These are phyloP conservation scores for Coemansia sp. DNA, from an alignment of 192 early-diverging fungal genomes.

Conservation along the genomic window DNA sequence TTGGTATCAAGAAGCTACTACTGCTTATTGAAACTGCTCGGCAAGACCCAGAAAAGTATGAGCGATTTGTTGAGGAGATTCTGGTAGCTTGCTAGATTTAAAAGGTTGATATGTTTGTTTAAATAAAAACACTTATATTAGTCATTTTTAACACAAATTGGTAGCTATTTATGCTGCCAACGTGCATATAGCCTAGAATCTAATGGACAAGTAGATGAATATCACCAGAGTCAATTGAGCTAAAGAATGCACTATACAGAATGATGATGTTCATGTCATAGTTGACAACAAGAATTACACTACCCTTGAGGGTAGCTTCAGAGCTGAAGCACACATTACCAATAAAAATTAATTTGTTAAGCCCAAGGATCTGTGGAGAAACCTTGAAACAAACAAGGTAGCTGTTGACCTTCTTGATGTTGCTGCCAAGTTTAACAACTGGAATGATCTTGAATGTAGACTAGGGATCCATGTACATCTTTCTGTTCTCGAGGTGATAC, in stretches of 20 bases:
- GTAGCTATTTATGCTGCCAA: too few relatives aligned
- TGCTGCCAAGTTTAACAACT: conserved; percentile 93
- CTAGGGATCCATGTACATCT: conserved; percentile 89
- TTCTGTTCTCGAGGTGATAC: conserved; percentile 90
- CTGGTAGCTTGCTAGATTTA: conserved; percentile 18
- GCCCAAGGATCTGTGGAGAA: conserved; percentile 92
- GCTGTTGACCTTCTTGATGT: conserved; percentile 95
- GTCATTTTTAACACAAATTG: too few relatives aligned
- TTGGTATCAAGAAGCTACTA: conserved; percentile 91
- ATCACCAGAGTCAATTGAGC: conserved; percentile 97
- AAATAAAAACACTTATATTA: too few relatives aligned
- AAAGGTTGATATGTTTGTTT: too few relatives aligned
- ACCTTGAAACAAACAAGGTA: conserved; percentile 88
- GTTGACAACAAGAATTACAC: conserved; percentile 99
- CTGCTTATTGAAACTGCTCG: conserved; percentile 89
- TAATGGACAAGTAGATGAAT: conserved; percentile 82
- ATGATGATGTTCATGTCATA: conserved; percentile 93
- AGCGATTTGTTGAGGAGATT: conserved; percentile 35
- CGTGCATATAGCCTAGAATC: background rate
- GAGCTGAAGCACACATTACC: conserved; percentile 98
- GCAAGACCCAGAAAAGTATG: conserved; percentile 62
- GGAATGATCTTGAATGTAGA: conserved; percentile 94
- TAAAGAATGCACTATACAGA: conserved; percentile 88
- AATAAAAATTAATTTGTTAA: conserved; percentile 96
- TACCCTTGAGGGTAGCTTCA: conserved; percentile 84